Evolutionary conservation across 2,329 filamentous ascomycete genomes (phyloP).

Genomic region (Talaromyces sp.): DNA sequence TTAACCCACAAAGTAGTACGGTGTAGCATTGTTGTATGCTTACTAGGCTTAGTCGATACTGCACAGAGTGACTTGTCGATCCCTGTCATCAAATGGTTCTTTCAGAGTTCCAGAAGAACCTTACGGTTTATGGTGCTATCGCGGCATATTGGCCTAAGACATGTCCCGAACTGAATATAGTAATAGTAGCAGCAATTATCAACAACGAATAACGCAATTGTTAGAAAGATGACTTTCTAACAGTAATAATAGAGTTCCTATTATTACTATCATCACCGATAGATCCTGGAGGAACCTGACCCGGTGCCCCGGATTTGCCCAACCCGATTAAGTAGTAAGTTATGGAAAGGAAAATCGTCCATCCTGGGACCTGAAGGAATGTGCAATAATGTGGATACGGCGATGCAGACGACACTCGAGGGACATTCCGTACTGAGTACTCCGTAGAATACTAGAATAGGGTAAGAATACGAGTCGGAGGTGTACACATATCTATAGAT

Average conservation of each 20-base stretch:
- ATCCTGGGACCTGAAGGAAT: not conserved
- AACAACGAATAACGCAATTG: no score
- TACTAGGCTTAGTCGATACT: not conserved
- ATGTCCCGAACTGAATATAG: not conserved
- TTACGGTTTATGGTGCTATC: not conserved
- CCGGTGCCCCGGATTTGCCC: not conserved
- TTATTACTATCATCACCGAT: not conserved
- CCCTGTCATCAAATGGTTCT: not conserved
- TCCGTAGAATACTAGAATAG: not conserved
- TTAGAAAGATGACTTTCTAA: not conserved
- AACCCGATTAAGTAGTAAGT: not conserved
- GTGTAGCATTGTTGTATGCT: no score
- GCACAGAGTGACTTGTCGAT: not conserved
- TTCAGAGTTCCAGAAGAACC: not conserved
- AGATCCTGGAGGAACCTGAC: not conserved
- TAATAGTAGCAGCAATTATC: no score
- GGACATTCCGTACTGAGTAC: no score
- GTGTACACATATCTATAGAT: not conserved
- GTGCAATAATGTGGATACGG: no score
- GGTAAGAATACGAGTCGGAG: not conserved
- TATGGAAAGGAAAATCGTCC: not conserved
- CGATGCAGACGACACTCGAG: no score
- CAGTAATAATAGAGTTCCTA: not conserved
- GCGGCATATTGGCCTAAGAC: not conserved
- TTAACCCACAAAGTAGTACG: not conserved